Evolutionary conservation across 345 rosid genomes (phyloP).

Genomic region (Dimocarpus longan): DNA sequence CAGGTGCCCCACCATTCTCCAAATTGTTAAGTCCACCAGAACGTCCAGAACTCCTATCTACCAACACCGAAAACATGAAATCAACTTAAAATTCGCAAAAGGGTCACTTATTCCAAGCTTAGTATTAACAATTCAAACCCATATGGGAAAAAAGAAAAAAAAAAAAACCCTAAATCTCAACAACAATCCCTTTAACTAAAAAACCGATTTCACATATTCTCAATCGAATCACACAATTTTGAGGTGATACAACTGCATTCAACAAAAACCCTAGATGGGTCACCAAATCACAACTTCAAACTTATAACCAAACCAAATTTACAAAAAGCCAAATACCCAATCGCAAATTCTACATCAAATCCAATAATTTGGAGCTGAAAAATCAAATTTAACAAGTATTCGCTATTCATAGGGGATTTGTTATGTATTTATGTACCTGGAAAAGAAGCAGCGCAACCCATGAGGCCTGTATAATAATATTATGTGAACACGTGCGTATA

Average conservation of each 20-base stretch:
- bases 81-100: constrained; percentile 21
- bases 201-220: constrained; percentile 4
- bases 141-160: background rate
- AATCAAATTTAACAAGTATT: background rate
- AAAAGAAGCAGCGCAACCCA: constrained; percentile 94
- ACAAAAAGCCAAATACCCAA: background rate
- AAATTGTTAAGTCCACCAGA: constrained; percentile 55
- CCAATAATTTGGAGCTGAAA: constrained; percentile 3
- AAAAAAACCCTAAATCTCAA: background rate
- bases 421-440: constrained; percentile 50
- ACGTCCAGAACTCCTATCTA: constrained; percentile 70
- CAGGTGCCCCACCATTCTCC: constrained; percentile 51
- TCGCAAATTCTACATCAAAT: background rate
- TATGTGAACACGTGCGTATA: background rate
- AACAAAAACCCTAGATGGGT: constrained; percentile 20
- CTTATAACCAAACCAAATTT: constrained; percentile 11
- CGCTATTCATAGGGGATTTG: background rate
- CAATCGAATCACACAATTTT: background rate
- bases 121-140: constrained; percentile 21
- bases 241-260: background rate
- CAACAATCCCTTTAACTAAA: background rate
- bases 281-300: constrained; percentile 15
- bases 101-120: constrained; percentile 18
- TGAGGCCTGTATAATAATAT: constrained; percentile 26
- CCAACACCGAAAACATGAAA: constrained; percentile 24